Evolutionary conservation across 345 rosid genomes (phyloP).

Genomic region (Arabis alpina): DNA sequence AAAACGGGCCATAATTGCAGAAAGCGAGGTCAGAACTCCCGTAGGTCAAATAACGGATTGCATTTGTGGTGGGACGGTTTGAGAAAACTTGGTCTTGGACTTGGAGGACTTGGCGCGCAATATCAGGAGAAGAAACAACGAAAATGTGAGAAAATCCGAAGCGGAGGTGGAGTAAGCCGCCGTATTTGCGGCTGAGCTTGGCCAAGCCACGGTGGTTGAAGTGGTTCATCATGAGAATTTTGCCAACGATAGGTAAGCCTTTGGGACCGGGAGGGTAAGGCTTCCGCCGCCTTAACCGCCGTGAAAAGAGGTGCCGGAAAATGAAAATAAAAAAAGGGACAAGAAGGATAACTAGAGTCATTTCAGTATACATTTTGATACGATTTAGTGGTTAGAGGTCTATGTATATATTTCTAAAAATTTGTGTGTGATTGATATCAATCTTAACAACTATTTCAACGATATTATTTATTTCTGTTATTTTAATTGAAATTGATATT

Average conservation of each 20-base stretch:
- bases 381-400: not conserved
- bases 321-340: not conserved
- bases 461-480: not conserved
- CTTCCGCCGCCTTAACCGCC: not conserved
- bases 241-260: constrained; percentile 77
- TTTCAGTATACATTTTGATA: constrained; percentile 16
- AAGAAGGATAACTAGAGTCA: not conserved
- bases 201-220: constrained; percentile 78
- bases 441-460: constrained; percentile 7
- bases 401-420: not conserved
- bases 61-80: constrained; percentile 69
- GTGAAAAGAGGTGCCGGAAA: constrained; percentile 26
- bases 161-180: constrained; percentile 57
- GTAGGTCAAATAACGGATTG: constrained; percentile 71
- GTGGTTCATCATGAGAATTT: constrained; percentile 71
- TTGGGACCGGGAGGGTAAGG: constrained; percentile 83
- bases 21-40: constrained; percentile 85
- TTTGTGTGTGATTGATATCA: not conserved
- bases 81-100: constrained; percentile 66
- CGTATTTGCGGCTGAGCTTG: constrained; percentile 52
- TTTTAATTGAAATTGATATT: not conserved
- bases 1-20: constrained; percentile 81
- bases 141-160: constrained; percentile 64
- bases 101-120: constrained; percentile 74
- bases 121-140: constrained; percentile 63